phyloP scores from a whole-genome alignment of 1,284 basidiomycete species.

The Amylostereum areolatum region DNA sequence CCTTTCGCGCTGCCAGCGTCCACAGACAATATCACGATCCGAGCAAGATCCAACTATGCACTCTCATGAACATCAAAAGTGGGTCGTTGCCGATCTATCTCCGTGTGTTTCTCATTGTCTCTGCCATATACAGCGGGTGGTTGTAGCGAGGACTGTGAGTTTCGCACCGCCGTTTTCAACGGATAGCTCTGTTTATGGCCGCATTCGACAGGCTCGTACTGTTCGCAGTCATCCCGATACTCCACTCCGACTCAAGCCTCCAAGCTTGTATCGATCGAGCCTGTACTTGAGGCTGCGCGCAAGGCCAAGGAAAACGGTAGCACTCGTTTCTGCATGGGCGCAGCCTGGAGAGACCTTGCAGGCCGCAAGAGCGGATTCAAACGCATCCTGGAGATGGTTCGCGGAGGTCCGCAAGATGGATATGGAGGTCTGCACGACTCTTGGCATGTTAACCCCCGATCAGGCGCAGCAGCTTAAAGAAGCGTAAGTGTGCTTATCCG shows the following conservation, averaged over 20 bases:
- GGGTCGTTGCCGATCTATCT: slow-evolving; percentile 25
- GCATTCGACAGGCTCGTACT: slow-evolving; percentile 75
- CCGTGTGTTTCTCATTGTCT: background rate
- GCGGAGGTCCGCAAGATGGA: slow-evolving; percentile 81
- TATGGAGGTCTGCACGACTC: slow-evolving; percentile 97
- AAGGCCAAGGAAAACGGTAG: slow-evolving; percentile 95
- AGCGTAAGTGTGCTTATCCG: slow-evolving; percentile 51
- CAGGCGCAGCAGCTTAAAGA: slow-evolving; percentile 93
- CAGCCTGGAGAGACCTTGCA: slow-evolving; percentile 96
- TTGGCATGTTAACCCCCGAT: slow-evolving; percentile 93
- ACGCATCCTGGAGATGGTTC: slow-evolving; percentile 91
- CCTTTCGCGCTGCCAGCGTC: slow-evolving; percentile 72
- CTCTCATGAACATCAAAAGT: slow-evolving; percentile 99
- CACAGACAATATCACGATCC: slow-evolving; percentile 88
- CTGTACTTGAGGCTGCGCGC: slow-evolving; percentile 85
- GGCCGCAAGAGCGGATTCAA: slow-evolving; percentile 95
- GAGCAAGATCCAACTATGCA: slow-evolving; percentile 90
- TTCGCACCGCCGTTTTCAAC: background rate
- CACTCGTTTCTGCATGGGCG: slow-evolving; percentile 98
- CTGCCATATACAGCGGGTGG: slow-evolving; percentile 64
- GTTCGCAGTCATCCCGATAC: slow-evolving; percentile 93
- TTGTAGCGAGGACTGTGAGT: slow-evolving; percentile 91
- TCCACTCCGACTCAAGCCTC: slow-evolving; percentile 87
- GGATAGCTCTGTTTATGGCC: slow-evolving; percentile 3
- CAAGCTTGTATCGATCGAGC: slow-evolving; percentile 85